These are phyloP conservation scores for Ramaria rubella DNA, from an alignment of 768 basidiomycete genomes.

Conservation along the genomic window DNA sequence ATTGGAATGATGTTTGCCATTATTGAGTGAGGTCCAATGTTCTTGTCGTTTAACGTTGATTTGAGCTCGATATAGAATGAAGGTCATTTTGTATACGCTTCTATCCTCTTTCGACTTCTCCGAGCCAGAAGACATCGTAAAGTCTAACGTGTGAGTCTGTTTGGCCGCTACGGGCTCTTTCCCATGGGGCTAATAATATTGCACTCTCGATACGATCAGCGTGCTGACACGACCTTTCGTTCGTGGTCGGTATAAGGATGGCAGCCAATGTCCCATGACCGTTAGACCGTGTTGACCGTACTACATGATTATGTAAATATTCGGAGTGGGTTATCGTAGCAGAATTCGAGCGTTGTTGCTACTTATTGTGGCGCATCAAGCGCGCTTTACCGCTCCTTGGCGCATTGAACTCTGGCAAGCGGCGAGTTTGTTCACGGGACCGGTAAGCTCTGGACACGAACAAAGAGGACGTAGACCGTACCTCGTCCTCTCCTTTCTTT, in stretches of 20 bases:
- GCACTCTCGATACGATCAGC: slow-evolving; percentile 28
- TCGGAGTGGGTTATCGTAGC: neutral
- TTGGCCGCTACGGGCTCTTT: neutral
- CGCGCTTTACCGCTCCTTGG: neutral
- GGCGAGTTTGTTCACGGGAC: neutral
- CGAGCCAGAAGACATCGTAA: slow-evolving; percentile 42
- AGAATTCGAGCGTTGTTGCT: neutral
- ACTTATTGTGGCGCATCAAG: neutral
- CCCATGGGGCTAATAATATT: neutral
- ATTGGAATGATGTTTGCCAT: slow-evolving; percentile 78
- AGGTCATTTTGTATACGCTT: slow-evolving; percentile 65
- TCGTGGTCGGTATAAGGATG: slow-evolving; percentile 43
- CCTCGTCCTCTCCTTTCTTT: slow-evolving; percentile 5
- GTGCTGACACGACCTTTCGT: slow-evolving; percentile 63
- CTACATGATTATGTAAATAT: neutral
- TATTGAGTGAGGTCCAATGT: slow-evolving; percentile 42
- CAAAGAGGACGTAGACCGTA: slow-evolving; percentile 4
- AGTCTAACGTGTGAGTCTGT: slow-evolving; percentile 57
- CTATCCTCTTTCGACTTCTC: slow-evolving; percentile 59
- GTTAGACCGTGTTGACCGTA: slow-evolving; percentile 30
- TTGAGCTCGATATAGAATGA: slow-evolving; percentile 35
- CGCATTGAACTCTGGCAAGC: neutral
- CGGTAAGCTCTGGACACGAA: neutral
- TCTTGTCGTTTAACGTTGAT: neutral
- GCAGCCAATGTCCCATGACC: slow-evolving; percentile 56